phyloP scores from a whole-genome alignment of 2,329 filamentous ascomycete genomes.

The Trematosphaeria pertusa region DNA sequence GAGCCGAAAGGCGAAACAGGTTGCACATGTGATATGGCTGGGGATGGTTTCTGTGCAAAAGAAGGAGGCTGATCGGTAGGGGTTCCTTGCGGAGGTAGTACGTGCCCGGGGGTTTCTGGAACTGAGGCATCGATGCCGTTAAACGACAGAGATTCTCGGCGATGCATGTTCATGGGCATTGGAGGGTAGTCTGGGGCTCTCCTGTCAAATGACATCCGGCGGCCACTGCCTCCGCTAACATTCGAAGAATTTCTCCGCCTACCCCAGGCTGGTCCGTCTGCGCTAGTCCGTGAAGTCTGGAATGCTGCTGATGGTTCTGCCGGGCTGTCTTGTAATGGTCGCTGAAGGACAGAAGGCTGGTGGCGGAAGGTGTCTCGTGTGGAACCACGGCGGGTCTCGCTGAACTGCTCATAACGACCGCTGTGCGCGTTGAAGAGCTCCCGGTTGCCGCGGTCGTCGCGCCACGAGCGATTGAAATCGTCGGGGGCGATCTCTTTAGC shows the following conservation, averaged over 20 bases:
- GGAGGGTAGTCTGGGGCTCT: conserved; percentile 48
- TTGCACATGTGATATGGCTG: conserved; percentile 38
- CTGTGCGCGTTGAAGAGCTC: conserved; percentile 96
- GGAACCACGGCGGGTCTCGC: conserved; percentile 73
- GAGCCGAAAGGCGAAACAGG: conserved; percentile 47
- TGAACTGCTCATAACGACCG: conserved; percentile 87
- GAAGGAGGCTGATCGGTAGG: conserved; percentile 84
- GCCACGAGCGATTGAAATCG: conserved; percentile 88
- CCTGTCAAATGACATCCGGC: conserved; percentile 66
- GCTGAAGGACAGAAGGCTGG: conserved; percentile 80
- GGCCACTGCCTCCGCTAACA: conserved; percentile 82
- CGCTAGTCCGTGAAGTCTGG: conserved; percentile 76
- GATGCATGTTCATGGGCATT: conserved; percentile 34
- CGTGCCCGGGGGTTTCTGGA: conserved; percentile 30
- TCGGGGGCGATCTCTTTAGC: conserved; percentile 91
- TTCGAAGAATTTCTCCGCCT: conserved; percentile 88
- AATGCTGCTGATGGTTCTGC: conserved; percentile 87
- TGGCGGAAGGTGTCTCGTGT: conserved; percentile 75
- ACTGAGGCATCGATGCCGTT: conserved; percentile 34
- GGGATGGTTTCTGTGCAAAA: conserved; percentile 37
- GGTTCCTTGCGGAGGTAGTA: conserved; percentile 68
- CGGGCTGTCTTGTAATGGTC: conserved; percentile 69
- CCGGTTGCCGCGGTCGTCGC: conserved; percentile 72
- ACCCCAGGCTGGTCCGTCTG: conserved; percentile 68
- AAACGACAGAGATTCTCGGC: conserved; percentile 39